Base-by-base conservation (phyloP, 2,329 filamentous ascomycete species). In the Sporothrix protearum region DNA sequence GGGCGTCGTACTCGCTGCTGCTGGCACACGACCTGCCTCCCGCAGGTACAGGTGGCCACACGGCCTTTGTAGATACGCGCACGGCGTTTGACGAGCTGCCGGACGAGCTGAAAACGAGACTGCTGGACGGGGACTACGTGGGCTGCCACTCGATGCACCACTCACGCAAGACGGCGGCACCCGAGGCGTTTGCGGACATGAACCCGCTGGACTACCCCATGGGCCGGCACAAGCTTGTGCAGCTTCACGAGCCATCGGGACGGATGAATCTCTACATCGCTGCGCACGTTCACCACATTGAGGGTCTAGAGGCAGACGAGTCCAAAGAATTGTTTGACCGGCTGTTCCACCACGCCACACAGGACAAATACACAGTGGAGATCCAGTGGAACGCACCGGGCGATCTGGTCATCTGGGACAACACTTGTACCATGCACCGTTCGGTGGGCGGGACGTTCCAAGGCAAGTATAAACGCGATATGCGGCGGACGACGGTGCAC, bases 401-500 rank as follows among this genome's bases (percentile, higher is more conserved):
- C 53, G 53, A 57, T 30, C 53, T 57, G 53, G 53, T 57, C 53
- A 57, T 57, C 53, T 57, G 53, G 53, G 53, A 57, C 25, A 57
- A 57, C 22, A 57, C 53, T 25, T 57, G 53, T 25, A 57, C 53
- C n/a, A 57, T 57, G 53, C 53, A 57, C 53, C 53, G 53, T 5
- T 22, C 53, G 4, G 22, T 57, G 3, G 53, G 53, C 53, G 53
- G 53, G 53, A 25, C 53, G 25, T 57, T 57, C 25, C 53, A 57
- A 22, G 53, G 53, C 53, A 57, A 57, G 53, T 57, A 57, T 22
- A 57, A 57, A 16, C 53, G 53, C 22, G 53, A 57, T 22, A 57
- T 57, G 53, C 53, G 53, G 53, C 53, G 53, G 25, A 57, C 53
- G 53, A 57, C 53, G n/a, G 53, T 57, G 53, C 53, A 57, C 22